Evolutionary conservation across 176 grass and related monocot genomes (phyloP).

Genomic region (Triticum aestivum): DNA sequence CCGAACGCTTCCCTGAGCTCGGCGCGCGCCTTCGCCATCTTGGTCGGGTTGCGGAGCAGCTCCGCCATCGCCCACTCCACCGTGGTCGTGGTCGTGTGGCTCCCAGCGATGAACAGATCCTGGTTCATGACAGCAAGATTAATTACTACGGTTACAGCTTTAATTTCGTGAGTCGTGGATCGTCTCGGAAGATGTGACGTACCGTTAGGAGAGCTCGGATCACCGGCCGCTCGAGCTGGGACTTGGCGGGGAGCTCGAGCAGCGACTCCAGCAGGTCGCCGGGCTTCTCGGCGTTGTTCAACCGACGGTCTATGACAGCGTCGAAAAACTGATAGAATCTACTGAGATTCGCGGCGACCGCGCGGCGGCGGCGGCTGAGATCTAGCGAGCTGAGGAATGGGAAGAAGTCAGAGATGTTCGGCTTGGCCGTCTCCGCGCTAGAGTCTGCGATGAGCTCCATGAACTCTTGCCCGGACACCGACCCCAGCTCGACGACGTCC

Average conservation of each 20-base stretch:
- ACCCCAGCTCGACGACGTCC: conserved; percentile 28
- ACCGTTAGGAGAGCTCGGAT: conserved; percentile 28
- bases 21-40: conserved; percentile 35
- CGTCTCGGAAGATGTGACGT: background rate
- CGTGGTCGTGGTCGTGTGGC: conserved; percentile 28
- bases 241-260: conserved; percentile 16
- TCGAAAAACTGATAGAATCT: conserved; percentile 27
- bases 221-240: conserved; percentile 19
- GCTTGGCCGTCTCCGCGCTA: conserved; percentile 22
- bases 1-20: conserved; percentile 35
- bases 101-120: conserved; percentile 45
- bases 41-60: conserved; percentile 45
- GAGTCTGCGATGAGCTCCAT: conserved; percentile 19
- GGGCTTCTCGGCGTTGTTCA: background rate
- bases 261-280: conserved; percentile 25
- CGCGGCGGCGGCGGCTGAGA: conserved; percentile 18
- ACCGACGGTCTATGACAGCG: conserved; percentile 14
- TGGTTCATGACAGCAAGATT: background rate
- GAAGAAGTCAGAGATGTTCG: conserved; percentile 38
- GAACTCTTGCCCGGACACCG: conserved; percentile 18
- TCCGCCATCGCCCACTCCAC: conserved; percentile 50
- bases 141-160: background rate
- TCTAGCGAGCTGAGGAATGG: conserved; percentile 25
- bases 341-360: background rate
- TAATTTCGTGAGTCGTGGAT: background rate